Evolutionary conservation across 345 rosid genomes (phyloP).

Genomic region (Microcos paniculata): DNA sequence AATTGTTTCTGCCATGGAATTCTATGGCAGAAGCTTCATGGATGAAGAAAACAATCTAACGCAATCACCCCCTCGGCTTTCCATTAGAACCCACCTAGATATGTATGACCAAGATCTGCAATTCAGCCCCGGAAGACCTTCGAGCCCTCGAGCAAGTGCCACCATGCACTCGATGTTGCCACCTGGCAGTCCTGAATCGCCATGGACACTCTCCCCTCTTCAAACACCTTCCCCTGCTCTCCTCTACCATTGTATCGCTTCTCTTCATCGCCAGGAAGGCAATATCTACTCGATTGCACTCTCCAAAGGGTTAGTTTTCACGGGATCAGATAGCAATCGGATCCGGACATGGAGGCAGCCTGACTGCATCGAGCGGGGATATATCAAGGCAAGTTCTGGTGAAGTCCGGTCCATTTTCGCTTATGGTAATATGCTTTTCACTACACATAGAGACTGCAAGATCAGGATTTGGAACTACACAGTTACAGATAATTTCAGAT

Average conservation of each 20-base stretch:
- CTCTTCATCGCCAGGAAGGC: conserved; percentile 49
- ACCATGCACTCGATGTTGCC: conserved; percentile 19
- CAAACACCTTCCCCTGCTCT: conserved; percentile 44
- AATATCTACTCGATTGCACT: conserved; percentile 43
- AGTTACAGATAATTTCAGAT: conserved; percentile 26
- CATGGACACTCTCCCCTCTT: conserved; percentile 53
- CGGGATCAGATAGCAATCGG: conserved; percentile 45
- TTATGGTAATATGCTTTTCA: conserved; percentile 45
- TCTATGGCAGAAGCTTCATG: conserved; percentile 27
- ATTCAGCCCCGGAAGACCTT: conserved; percentile 37
- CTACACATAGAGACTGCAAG: conserved; percentile 44
- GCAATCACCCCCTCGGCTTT: conserved; percentile 19
- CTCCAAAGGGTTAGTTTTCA: conserved; percentile 47
- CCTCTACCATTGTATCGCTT: conserved; percentile 49
- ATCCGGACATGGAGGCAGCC: conserved; percentile 52
- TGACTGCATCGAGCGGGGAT: conserved; percentile 40
- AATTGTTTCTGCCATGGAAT: conserved; percentile 26
- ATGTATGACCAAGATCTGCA: conserved; percentile 33
- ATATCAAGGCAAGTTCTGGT: conserved; percentile 35
- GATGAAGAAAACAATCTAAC: conserved; percentile 24
- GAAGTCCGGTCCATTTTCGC: conserved; percentile 38
- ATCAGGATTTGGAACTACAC: conserved; percentile 45
- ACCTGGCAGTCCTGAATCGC: conserved; percentile 39
- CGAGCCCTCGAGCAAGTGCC: conserved; percentile 13
- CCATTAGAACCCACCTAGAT: conserved; percentile 21